Conservation (phyloP, 306 rosid genomes). For the Ceratonia siliqua region DNA sequence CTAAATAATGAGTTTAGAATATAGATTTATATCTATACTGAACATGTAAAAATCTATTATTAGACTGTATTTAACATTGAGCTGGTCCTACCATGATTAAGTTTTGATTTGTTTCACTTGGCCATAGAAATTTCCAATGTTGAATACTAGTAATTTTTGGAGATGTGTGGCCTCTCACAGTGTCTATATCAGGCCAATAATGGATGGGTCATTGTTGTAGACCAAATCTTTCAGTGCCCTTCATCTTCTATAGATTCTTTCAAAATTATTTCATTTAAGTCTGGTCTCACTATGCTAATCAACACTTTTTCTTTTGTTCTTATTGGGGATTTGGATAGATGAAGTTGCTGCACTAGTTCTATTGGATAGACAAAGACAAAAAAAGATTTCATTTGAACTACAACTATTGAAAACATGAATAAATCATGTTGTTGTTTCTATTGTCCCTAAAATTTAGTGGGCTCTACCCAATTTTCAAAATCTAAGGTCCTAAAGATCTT, state of each 20-base stretch:
- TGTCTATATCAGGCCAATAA: not conserved
- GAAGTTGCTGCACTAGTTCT: not conserved
- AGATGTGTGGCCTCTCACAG: not conserved
- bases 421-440: not conserved
- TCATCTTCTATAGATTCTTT: slow-evolving; percentile 13
- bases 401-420: not conserved
- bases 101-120: no score
- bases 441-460: not conserved
- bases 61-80: no score
- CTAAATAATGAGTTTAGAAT: no score
- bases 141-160: not conserved
- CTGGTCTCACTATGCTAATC: not conserved
- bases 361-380: not conserved
- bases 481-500: not conserved
- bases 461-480: not conserved
- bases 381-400: not conserved
- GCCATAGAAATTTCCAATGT: not conserved
- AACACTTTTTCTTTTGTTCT: not conserved
- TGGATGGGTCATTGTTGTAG: slow-evolving; percentile 13
- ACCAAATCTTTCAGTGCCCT: not conserved
- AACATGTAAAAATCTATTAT: no score
- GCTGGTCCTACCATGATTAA: no score
- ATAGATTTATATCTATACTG: no score
- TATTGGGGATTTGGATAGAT: no score
- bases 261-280: not conserved